Base-by-base conservation (phyloP, 192 early-diverging fungal genomes). In the Funneliformis mosseae region DNA sequence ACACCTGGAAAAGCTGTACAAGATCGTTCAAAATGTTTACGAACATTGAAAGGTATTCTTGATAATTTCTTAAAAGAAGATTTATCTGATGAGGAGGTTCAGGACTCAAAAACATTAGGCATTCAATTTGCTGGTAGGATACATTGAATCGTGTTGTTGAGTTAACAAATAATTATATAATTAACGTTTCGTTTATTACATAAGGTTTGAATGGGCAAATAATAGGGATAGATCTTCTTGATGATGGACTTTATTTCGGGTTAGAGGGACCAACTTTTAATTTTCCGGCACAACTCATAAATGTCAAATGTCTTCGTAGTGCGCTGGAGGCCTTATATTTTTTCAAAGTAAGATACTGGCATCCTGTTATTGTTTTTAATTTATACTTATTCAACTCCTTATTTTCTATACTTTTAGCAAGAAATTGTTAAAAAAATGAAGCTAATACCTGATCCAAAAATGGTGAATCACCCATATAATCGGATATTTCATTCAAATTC, bases 391-490 rank as follows among this genome's bases (percentile, higher is more conserved):
- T 60, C 38, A 60, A 39, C 33, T n/a, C 27, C 38, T 76, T 75
- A n/a, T 76, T 76, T 76, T 33, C 18, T 18, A 60, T 59, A 33
- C 33, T 33, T 8, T 75, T 75, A 76, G 74, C 50, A 76, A 59
- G 27, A 59, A 21, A 76, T 76, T 76, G 50, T 76, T 76, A 55
- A 61, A 76, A 76, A 60, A 76, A 33, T 16, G 60, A 76, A 76
- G 4, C 39, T 76, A 55, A 61, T 76, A 18, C 33, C 74, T 10
- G 74, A 76, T 59, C 33, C 74, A 76, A 76, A 60, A 59, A 76
- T 39, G 33, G 33, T 33, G 33, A 33, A 33, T 3, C 33, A 76
- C 39, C 33, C 74, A 27, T 76, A 76, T 39, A 76, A 76, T 61
- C 28, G 60, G 25, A 77, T 77, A 76, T 76, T 76, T 55, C 55